Conservation (phyloP, 805 yeast species). For the Starmerella sp. region DNA sequence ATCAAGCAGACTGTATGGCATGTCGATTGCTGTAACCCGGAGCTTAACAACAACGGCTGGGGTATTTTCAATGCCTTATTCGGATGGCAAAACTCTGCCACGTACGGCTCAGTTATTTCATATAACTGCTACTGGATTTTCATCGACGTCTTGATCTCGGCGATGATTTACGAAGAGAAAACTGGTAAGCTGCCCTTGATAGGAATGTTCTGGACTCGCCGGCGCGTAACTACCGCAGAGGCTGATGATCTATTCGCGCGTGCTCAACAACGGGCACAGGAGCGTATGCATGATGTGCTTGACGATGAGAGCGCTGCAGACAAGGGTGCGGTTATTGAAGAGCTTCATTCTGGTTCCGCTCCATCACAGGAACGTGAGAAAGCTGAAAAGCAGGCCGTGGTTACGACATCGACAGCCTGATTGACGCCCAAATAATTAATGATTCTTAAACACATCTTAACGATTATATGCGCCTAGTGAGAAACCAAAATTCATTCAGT, state of each 20-base stretch:
- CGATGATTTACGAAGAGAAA: slow-evolving; percentile 77
- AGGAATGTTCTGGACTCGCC: slow-evolving; percentile 36
- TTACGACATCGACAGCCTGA: background rate
- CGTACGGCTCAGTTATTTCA: slow-evolving; percentile 79
- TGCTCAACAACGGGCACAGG: slow-evolving; percentile 20
- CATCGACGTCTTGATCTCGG: slow-evolving; percentile 41
- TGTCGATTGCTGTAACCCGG: slow-evolving; percentile 95
- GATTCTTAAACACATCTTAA: background rate
- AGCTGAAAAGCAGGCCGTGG: background rate
- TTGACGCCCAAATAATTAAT: background rate
- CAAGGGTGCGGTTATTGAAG: slow-evolving; percentile 19
- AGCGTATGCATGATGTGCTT: slow-evolving; percentile 10
- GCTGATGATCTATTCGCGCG: slow-evolving; percentile 28
- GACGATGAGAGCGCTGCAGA: slow-evolving; percentile 17
- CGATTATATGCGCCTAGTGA: no score
- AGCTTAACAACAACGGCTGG: slow-evolving; percentile 71
- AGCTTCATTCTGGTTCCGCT: slow-evolving; percentile 5
- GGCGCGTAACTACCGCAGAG: slow-evolving; percentile 29
- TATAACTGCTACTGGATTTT: slow-evolving; percentile 83
- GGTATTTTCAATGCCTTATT: slow-evolving; percentile 86
- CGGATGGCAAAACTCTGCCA: slow-evolving; percentile 97
- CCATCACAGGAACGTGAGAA: slow-evolving; percentile 4
- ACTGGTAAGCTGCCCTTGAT: slow-evolving; percentile 60
- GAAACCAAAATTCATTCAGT: no score
- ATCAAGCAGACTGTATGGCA: slow-evolving; percentile 78